A percentile compares a stretch with the other conserved stretches of the same genome.
Evolutionary conservation across 192 early-diverging fungal genomes (phyloP).

Genomic region (Umbelopsis isabellina): DNA sequence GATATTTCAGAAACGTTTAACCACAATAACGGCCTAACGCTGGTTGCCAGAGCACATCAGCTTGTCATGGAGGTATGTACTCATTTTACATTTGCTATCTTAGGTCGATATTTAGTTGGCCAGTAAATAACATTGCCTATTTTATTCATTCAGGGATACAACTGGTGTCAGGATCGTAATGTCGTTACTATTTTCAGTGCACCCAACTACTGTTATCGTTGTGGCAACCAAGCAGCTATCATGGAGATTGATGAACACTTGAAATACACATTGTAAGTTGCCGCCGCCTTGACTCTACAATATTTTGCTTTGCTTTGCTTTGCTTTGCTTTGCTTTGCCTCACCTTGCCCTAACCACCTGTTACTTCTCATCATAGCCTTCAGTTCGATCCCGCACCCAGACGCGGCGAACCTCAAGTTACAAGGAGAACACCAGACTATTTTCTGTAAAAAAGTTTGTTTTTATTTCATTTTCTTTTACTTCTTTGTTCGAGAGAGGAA

Average conservation of each 20-base stretch:
- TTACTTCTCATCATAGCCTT: slow-evolving; percentile 46
- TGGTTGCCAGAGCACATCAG: slow-evolving; percentile 96
- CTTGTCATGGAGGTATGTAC: slow-evolving; percentile 79
- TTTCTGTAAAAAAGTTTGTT: slow-evolving; percentile 75
- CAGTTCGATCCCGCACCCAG: slow-evolving; percentile 99
- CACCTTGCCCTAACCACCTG: too few relatives aligned
- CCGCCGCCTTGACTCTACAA: not conserved
- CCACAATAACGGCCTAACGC: slow-evolving; percentile 95
- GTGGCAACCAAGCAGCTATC: slow-evolving; percentile 99
- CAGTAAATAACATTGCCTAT: not conserved
- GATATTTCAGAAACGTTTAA: slow-evolving; percentile 87
- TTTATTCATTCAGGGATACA: slow-evolving; percentile 76
- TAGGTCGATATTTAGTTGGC: not conserved
- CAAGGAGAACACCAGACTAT: slow-evolving; percentile 97
- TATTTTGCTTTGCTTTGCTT: slow-evolving; percentile 7
- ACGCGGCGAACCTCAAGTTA: slow-evolving; percentile 97
- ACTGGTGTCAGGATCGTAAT: slow-evolving; percentile 98
- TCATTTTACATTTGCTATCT: not conserved
- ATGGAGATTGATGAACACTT: slow-evolving; percentile 99
- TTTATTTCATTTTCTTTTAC: slow-evolving; percentile 20
- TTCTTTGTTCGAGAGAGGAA: slow-evolving; percentile 5
- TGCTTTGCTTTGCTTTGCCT: not conserved
- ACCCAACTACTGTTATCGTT: slow-evolving; percentile 99
- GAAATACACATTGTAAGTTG: slow-evolving; percentile 96
- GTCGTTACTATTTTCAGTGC: slow-evolving; percentile 99